Evolutionary conservation across 2,329 filamentous ascomycete genomes (phyloP), one percentile per base, ranked within the genome.

Genomic region (Cryphonectria parasitica): DNA sequence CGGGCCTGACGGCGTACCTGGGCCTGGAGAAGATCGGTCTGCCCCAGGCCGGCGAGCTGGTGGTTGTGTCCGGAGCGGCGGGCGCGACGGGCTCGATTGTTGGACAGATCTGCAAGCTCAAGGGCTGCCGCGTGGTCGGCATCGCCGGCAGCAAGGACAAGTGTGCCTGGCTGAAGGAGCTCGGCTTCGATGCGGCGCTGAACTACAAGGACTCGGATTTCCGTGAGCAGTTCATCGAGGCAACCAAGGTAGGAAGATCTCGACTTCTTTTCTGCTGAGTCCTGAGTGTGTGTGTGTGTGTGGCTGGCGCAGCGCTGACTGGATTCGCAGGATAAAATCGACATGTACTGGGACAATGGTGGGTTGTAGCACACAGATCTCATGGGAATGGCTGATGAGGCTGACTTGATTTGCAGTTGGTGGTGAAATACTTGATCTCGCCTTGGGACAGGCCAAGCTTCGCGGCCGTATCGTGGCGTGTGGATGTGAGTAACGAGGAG

Each of bases 271-370:
- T 25, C 36, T 17, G 61, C 17, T 4, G 60, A 41, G 31, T 7
- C 56, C 88, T 8, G 10, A 1, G 10, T 8, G 36, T 36, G 36
- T 36, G 34, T 45, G 6, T 13, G 1, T 2, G 2, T 41, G 2
- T 58, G 31, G 11, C 19, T 28, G 22, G 22, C 25, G 1, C 13
- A 15, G 22, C 19, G 67, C 69, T 71, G 22, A 71, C 45, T 4
- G 25, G 84, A 66, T 81, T 13, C 6, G 25, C 25, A 64, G 61
- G 61, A 84, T 13, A 76, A 71, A 60, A 91, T 90, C 69, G 89
- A 92, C 79, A 89, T 93, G 19, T 93, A 89, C 80, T 93, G 89
- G 78, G 91, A 93, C 79, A 93, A 93, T 81, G 76, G 75, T 75
- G 15, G 73, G 54, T 58, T 8, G 73, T 71, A 34, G 5, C 56